Percentiles rank a stretch among this genome's conserved stretches.
Evolutionary conservation across 148 eudicot genomes (phyloP).

Genomic region (Tetragonia tetragonoides): DNA sequence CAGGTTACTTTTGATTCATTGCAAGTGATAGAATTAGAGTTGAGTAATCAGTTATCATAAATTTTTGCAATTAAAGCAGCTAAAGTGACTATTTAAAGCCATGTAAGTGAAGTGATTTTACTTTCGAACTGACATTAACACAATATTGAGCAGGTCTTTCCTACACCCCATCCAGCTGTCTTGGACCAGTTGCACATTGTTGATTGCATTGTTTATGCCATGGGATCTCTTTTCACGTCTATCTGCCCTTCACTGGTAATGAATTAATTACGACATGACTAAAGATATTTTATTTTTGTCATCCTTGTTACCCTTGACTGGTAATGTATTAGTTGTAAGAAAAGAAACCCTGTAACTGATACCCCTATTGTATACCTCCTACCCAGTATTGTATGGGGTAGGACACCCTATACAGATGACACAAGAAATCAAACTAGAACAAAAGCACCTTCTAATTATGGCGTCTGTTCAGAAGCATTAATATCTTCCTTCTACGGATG

Average conservation of each 20-base stretch:
- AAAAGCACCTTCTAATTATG: no score
- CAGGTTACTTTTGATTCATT: neutral
- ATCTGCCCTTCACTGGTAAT: constrained; percentile 93
- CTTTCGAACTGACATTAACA: constrained; percentile 5
- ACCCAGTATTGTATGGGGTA: neutral
- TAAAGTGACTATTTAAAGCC: neutral
- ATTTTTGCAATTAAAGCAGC: neutral
- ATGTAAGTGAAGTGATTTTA: neutral
- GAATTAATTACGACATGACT: neutral
- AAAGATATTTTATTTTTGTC: neutral
- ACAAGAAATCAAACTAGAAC: neutral
- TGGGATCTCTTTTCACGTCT: constrained; percentile 99
- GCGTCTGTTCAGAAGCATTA: no score
- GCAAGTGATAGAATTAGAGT: neutral
- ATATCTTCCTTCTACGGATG: no score
- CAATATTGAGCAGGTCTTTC: constrained; percentile 68
- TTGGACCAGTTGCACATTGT: constrained; percentile 69
- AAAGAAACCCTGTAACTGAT: no score
- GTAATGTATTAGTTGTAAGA: no score
- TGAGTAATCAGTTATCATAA: neutral
- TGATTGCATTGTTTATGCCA: constrained; percentile 85
- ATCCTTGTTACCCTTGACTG: neutral
- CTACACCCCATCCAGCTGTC: constrained; percentile 68
- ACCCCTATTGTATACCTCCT: neutral
- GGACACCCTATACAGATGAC: neutral